A percentile compares a stretch with the other conserved stretches of the same genome.
Conservation (phyloP, 176 grass and related monocot genomes). For the Otatea glauca region DNA sequence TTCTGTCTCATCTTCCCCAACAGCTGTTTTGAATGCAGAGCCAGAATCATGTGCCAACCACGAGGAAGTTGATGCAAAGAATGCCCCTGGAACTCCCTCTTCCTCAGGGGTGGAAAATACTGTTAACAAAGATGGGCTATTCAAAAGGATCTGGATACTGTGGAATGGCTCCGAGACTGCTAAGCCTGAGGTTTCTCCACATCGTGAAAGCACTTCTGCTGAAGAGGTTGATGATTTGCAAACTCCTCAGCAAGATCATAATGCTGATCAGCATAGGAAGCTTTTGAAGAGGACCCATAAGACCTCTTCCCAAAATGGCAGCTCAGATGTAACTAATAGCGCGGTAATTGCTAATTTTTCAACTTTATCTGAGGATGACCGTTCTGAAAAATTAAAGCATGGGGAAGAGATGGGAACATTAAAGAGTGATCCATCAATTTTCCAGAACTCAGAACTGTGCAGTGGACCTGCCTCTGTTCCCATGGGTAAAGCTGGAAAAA, state of each 20-base stretch:
- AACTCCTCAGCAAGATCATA: slow-evolving; percentile 44
- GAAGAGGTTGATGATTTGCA: slow-evolving; percentile 37
- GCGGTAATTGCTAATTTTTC: slow-evolving; percentile 35
- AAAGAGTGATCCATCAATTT: slow-evolving; percentile 34
- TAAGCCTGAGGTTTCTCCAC: slow-evolving; percentile 45
- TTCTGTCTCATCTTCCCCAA: slow-evolving; percentile 34
- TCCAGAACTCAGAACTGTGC: slow-evolving; percentile 35
- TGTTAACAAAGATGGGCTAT: slow-evolving; percentile 42
- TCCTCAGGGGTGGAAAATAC: slow-evolving; percentile 34
- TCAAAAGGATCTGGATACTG: slow-evolving; percentile 56
- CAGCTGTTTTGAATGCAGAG: slow-evolving; percentile 35
- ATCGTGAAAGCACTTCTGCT: slow-evolving; percentile 44
- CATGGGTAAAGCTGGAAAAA: slow-evolving; percentile 38
- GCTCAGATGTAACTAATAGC: slow-evolving; percentile 30
- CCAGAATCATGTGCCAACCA: slow-evolving; percentile 40
- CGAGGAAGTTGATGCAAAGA: slow-evolving; percentile 39
- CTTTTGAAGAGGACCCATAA: slow-evolving; percentile 38
- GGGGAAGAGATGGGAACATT: not conserved
- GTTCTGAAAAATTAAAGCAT: slow-evolving; percentile 44
- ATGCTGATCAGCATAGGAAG: not conserved
- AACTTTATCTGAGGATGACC: slow-evolving; percentile 16
- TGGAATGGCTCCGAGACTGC: slow-evolving; percentile 46
- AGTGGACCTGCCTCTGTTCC: slow-evolving; percentile 38
- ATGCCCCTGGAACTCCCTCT: slow-evolving; percentile 37
- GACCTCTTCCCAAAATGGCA: slow-evolving; percentile 16